phyloP scores from a whole-genome alignment of 2,329 filamentous ascomycete genomes.

The Aspergillus felis region DNA sequence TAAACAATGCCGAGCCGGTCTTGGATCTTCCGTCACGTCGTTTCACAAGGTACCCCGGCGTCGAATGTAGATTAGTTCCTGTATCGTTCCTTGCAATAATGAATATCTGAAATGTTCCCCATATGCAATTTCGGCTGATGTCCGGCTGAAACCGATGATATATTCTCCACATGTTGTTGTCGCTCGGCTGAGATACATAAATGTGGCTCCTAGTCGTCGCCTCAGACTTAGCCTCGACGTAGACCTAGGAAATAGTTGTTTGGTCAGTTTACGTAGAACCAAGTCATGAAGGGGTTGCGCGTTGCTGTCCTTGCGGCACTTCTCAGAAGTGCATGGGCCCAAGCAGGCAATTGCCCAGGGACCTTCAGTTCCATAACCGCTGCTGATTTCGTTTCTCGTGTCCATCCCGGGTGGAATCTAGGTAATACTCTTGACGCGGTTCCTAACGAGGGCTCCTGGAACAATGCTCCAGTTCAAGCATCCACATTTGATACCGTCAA shows the following conservation, averaged over 20 bases:
- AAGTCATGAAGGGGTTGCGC: slow-evolving; percentile 9
- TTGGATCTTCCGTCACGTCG: background rate
- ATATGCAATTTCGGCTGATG: background rate
- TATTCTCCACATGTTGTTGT: background rate
- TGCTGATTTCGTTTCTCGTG: slow-evolving; percentile 43
- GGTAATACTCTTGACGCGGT: slow-evolving; percentile 58
- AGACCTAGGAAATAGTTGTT: background rate
- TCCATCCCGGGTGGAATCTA: slow-evolving; percentile 59
- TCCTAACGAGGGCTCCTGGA: slow-evolving; percentile 56
- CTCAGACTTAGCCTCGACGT: background rate
- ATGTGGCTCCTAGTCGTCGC: background rate
- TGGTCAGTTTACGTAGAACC: background rate
- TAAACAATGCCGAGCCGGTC: background rate
- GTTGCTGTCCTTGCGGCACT: slow-evolving; percentile 9
- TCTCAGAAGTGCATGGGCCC: slow-evolving; percentile 9
- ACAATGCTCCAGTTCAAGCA: slow-evolving; percentile 50
- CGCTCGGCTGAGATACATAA: background rate
- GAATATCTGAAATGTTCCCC: background rate
- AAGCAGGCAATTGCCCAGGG: slow-evolving; percentile 33
- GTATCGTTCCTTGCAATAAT: background rate
- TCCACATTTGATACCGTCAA: slow-evolving; percentile 52
- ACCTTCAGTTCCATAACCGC: slow-evolving; percentile 47
- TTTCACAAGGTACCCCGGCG: background rate
- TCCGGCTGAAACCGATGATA: background rate
- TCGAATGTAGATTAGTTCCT: background rate